These are phyloP conservation scores for Leptographium flavum DNA, from an alignment of 2,329 filamentous ascomycete species.

Conservation along the genomic window DNA sequence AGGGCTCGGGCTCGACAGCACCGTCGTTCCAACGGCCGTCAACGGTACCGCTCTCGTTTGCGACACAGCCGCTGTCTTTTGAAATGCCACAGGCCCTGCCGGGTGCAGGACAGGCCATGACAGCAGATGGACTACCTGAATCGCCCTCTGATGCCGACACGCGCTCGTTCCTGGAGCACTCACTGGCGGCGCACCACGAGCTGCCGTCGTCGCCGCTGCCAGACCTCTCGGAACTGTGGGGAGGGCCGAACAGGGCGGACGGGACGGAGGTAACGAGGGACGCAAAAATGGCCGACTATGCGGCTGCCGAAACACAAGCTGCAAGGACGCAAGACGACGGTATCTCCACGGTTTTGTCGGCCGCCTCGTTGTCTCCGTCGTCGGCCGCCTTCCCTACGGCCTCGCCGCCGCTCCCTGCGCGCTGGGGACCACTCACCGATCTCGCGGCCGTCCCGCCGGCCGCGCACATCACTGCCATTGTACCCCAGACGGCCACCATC, in stretches of 20 bases:
- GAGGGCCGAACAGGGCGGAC: too few relatives aligned
- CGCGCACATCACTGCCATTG: conserved; percentile 47
- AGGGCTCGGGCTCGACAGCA: not conserved
- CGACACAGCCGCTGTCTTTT: conserved; percentile 25
- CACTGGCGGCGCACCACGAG: conserved; percentile 55
- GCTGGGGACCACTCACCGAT: conserved; percentile 36
- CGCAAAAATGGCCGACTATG: too few relatives aligned
- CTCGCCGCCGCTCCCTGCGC: conserved; percentile 11
- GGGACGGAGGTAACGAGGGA: too few relatives aligned
- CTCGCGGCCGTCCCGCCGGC: conserved; percentile 59
- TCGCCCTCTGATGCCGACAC: conserved; percentile 9
- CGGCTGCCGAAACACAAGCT: too few relatives aligned
- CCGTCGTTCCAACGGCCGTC: too few relatives aligned
- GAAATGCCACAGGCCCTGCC: conserved; percentile 20
- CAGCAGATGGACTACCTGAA: not conserved
- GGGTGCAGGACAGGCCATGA: not conserved
- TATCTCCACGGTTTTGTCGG: too few relatives aligned
- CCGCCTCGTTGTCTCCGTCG: too few relatives aligned
- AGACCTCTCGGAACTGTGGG: conserved; percentile 11
- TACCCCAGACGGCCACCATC: conserved; percentile 68
- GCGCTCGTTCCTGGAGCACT: conserved; percentile 62
- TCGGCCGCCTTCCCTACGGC: not conserved
- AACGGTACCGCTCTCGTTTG: conserved; percentile 26
- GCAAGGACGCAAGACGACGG: too few relatives aligned
- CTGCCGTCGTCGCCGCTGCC: conserved; percentile 50